Conservation (phyloP, 257 asterid species). For the Petunia axillaris region DNA sequence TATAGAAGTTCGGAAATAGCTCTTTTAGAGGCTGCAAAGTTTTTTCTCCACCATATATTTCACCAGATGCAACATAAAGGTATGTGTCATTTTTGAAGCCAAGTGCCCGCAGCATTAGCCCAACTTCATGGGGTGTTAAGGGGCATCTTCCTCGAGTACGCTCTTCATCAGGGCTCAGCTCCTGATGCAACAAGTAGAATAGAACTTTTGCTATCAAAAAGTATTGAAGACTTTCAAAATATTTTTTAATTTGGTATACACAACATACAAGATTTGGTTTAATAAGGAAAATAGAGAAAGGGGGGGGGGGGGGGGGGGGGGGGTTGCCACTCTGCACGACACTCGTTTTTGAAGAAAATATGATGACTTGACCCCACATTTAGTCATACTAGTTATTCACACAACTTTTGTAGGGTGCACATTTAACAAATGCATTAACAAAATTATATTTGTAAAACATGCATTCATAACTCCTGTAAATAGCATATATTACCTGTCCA, state of each 20-base stretch:
- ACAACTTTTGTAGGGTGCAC: not conserved
- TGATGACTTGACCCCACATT: not conserved
- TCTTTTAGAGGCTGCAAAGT: slow-evolving; percentile 88
- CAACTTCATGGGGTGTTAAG: slow-evolving; percentile 95
- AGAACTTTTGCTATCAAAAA: not conserved
- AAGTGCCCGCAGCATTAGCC: slow-evolving; percentile 92
- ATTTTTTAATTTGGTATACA: not conserved
- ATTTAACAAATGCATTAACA: not conserved
- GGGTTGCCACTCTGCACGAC: not conserved
- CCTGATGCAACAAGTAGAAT: slow-evolving; percentile 46
- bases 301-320: not conserved
- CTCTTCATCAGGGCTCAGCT: slow-evolving; percentile 92
- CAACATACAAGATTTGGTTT: not conserved
- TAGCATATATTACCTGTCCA: not conserved
- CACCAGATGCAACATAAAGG: slow-evolving; percentile 97
- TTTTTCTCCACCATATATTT: slow-evolving; percentile 97
- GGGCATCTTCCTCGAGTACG: slow-evolving; percentile 95
- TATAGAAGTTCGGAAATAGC: slow-evolving; percentile 94
- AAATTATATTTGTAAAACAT: not conserved
- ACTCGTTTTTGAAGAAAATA: not conserved
- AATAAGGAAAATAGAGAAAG: not conserved
- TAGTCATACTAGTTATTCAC: not conserved
- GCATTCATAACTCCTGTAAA: slow-evolving; percentile 1
- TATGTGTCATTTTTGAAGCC: slow-evolving; percentile 83
- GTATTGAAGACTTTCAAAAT: not conserved